phyloP scores from a whole-genome alignment of 2,329 filamentous ascomycete species.

The Sphaerulina musiva region DNA sequence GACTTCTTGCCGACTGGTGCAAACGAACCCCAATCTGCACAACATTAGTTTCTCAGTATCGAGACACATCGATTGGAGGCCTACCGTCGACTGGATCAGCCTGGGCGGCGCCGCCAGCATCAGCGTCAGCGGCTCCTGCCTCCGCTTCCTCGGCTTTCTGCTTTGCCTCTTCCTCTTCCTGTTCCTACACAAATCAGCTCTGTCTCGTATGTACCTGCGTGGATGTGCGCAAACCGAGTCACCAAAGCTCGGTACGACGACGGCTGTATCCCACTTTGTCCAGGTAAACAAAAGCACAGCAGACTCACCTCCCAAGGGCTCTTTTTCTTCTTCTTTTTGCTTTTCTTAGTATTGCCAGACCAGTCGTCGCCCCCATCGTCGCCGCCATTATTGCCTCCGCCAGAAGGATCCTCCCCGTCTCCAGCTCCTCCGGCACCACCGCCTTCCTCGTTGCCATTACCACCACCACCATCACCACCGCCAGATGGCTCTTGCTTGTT shows the following conservation, averaged over 20 bases:
- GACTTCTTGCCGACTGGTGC: constrained; percentile 34
- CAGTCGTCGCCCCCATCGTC: constrained; percentile 35
- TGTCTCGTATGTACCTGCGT: too few relatives aligned
- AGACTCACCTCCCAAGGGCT: constrained; percentile 27
- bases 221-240: too few relatives aligned
- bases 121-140: constrained; percentile 28
- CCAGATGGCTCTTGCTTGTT: constrained; percentile 36
- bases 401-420: constrained; percentile 26
- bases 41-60: neutral
- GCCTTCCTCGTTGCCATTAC: constrained; percentile 29
- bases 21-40: constrained; percentile 35
- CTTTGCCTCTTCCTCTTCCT: constrained; percentile 36
- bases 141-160: constrained; percentile 33
- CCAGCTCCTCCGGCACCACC: constrained; percentile 24
- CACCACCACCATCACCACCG: constrained; percentile 33
- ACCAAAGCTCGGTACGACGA: too few relatives aligned
- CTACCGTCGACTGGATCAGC: constrained; percentile 26
- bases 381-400: constrained; percentile 29
- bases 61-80: neutral
- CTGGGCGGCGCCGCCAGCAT: constrained; percentile 24
- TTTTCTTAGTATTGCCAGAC: constrained; percentile 34
- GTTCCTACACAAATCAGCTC: constrained; percentile 19
- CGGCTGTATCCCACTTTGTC: too few relatives aligned
- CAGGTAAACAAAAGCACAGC: too few relatives aligned
- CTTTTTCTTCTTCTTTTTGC: constrained; percentile 33